Evolutionary conservation across 345 rosid genomes (phyloP).

Genomic region (Acer yangbiense): DNA sequence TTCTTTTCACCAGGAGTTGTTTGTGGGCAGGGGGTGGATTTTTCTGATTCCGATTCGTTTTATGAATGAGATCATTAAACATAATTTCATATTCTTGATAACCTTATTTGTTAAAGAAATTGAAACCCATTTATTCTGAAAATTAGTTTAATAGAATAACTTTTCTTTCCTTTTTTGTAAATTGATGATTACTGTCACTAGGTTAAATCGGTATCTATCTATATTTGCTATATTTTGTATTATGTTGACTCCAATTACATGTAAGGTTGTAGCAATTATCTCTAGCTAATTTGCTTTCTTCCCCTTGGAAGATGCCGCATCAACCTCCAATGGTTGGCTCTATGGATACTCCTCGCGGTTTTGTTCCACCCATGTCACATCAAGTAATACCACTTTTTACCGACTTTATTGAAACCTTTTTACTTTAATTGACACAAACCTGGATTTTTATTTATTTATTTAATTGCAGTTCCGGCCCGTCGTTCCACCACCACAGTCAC

Average conservation of each 20-base stretch:
- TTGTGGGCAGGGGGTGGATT: background rate
- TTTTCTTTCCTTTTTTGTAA: background rate
- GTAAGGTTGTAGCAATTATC: background rate
- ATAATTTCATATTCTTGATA: background rate
- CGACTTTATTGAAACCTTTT: slow-evolving; percentile 6
- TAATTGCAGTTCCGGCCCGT: slow-evolving; percentile 65
- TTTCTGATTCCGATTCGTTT: background rate
- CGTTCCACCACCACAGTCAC: slow-evolving; percentile 60
- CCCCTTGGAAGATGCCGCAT: slow-evolving; percentile 46
- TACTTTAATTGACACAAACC: slow-evolving; percentile 5
- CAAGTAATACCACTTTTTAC: slow-evolving; percentile 55
- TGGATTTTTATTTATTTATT: slow-evolving; percentile 8
- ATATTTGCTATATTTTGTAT: slow-evolving; percentile 17
- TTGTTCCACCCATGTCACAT: slow-evolving; percentile 61
- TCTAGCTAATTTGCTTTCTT: slow-evolving; percentile 22
- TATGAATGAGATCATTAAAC: background rate
- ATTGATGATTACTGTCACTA: background rate
- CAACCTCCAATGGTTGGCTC: slow-evolving; percentile 59
- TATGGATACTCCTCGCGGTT: slow-evolving; percentile 64
- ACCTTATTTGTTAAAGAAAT: background rate
- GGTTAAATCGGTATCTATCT: background rate
- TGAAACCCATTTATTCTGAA: background rate
- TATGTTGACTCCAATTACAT: slow-evolving; percentile 10
- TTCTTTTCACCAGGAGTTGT: too few species aligned
- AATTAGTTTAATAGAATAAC: background rate